A percentile compares a stretch with the other conserved stretches of the same genome.
These are phyloP conservation scores for Sambucus nigra DNA, from an alignment of 129 eudicot genomes.

Conservation along the genomic window DNA sequence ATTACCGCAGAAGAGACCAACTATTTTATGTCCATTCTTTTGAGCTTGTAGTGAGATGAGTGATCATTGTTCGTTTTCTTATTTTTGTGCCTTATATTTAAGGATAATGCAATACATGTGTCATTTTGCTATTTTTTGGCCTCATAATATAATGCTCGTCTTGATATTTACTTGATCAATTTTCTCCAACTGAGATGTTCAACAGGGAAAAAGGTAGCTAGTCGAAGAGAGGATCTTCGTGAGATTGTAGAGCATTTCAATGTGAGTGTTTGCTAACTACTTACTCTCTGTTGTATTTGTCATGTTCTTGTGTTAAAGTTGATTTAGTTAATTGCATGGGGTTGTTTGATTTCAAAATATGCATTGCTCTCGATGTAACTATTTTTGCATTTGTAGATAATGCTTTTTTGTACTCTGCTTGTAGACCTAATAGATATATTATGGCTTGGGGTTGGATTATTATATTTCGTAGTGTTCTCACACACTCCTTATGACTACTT, in stretches of 20 bases:
- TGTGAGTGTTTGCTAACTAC: conserved; percentile 42
- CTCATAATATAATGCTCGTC: no score
- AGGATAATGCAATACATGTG: no score
- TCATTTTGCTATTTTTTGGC: no score
- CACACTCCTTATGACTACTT: no score
- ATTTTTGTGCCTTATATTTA: no score
- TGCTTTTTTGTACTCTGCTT: background rate
- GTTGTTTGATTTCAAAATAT: background rate
- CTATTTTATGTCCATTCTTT: no score
- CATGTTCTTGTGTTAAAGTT: conserved; percentile 2
- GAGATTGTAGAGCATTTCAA: conserved; percentile 90
- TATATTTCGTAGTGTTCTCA: no score
- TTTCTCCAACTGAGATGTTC: conserved; percentile 13
- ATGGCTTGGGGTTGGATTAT: no score
- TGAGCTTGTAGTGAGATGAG: no score
- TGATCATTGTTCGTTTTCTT: no score
- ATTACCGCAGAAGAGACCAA: no score
- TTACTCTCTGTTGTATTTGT: background rate
- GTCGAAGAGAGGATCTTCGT: conserved; percentile 65
- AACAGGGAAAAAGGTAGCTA: conserved; percentile 75
- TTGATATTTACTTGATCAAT: no score
- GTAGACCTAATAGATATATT: background rate
- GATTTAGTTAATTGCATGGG: background rate
- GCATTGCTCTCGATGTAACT: background rate
- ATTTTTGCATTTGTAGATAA: background rate